Evolutionary conservation across 2,329 filamentous ascomycete species (phyloP).

Genomic region (Geosmithia flava): DNA sequence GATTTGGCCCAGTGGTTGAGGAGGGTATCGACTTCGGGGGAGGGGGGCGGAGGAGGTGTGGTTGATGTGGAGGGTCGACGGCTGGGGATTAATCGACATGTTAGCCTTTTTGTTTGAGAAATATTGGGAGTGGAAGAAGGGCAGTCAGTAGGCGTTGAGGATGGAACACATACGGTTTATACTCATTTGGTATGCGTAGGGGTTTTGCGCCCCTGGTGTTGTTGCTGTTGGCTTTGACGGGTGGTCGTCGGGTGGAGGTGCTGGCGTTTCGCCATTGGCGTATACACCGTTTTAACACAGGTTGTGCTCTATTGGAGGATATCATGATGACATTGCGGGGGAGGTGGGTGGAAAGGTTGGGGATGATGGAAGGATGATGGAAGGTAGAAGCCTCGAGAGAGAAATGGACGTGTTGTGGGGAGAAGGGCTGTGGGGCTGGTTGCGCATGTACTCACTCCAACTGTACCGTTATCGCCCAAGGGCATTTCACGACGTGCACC

Average conservation of each 20-base stretch:
- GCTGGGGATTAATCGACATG: background rate
- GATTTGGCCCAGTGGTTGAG: constrained; percentile 22
- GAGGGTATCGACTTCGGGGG: constrained; percentile 17
- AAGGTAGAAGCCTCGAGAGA: background rate
- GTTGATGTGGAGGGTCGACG: background rate
- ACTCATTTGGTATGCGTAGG: constrained; percentile 1
- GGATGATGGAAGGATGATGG: background rate
- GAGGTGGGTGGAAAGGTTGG: background rate
- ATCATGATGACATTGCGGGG: constrained; percentile 15
- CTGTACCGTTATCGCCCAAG: too few species aligned
- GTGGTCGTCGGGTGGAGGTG: constrained; percentile 10
- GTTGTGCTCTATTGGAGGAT: constrained; percentile 10
- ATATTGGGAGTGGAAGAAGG: background rate
- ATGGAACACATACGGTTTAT: constrained; percentile 1
- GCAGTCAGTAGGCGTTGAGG: background rate
- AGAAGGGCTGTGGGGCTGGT: background rate
- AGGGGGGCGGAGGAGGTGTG: constrained; percentile 7
- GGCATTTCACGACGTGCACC: too few species aligned
- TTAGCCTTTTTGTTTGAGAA: background rate
- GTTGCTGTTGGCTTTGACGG: constrained; percentile 5
- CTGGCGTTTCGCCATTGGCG: constrained; percentile 16
- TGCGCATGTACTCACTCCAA: too few species aligned
- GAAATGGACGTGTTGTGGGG: background rate
- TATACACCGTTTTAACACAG: constrained; percentile 7
- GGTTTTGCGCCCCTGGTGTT: background rate